Evolutionary conservation across 108 stramenopile species (phyloP).

Genomic region (Thalassiosira profunda): DNA sequence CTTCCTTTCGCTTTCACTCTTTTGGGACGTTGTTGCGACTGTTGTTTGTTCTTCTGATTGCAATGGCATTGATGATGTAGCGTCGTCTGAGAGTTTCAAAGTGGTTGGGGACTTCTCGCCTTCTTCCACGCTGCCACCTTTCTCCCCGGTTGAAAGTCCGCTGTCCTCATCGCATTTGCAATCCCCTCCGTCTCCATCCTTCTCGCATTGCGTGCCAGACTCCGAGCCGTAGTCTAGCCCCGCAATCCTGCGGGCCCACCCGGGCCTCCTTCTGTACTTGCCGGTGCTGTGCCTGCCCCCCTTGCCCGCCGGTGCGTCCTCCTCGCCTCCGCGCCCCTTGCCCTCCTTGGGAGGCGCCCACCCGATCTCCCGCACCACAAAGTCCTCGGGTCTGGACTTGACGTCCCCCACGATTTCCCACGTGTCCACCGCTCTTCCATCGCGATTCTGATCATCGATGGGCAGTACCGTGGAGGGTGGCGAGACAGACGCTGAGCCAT

Average conservation of each 20-base stretch:
- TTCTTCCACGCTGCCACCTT: neutral
- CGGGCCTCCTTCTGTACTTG: neutral
- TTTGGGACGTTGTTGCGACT: neutral
- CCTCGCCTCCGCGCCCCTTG: neutral
- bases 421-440: conserved; percentile 18
- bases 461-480: neutral
- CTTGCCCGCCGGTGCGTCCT: too few species aligned
- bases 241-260: conserved; percentile 15
- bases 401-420: conserved; percentile 77
- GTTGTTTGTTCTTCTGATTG: neutral
- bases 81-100: neutral
- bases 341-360: conserved; percentile 11
- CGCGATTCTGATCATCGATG: too few species aligned
- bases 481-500: neutral
- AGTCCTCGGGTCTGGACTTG: conserved; percentile 77
- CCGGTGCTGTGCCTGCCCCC: too few species aligned
- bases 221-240: conserved; percentile 2
- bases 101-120: neutral
- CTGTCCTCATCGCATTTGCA: too few species aligned
- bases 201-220: neutral
- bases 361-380: conserved; percentile 83
- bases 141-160: neutral
- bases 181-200: too few species aligned
- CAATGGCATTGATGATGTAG: neutral
- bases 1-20: neutral